These are phyloP conservation scores for Neoboletus subvelutipes DNA, from an alignment of 768 basidiomycete species.

Conservation along the genomic window DNA sequence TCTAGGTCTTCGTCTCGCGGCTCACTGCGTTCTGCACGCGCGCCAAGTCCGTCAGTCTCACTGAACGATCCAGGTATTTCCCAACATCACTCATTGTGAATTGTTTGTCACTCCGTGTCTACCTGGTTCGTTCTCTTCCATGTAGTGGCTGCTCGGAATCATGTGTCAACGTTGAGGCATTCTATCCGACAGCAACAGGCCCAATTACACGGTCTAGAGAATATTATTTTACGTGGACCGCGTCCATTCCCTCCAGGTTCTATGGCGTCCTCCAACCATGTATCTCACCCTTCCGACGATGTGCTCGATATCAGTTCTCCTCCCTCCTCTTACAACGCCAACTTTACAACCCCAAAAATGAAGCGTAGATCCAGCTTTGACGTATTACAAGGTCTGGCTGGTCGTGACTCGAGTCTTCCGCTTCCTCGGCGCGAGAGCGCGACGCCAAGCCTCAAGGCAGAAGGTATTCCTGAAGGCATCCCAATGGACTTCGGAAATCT, in stretches of 20 bases:
- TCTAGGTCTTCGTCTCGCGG: constrained; percentile 52
- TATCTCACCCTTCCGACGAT: constrained; percentile 35
- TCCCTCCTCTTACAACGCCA: constrained; percentile 33
- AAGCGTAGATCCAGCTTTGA: constrained; percentile 72
- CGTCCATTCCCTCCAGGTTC: constrained; percentile 52
- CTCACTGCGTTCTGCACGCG: constrained; percentile 47
- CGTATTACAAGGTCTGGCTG: constrained; percentile 65
- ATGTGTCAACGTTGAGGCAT: constrained; percentile 80
- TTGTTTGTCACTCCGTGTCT: constrained; percentile 19
- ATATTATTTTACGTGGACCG: constrained; percentile 62
- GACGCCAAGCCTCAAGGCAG: constrained; percentile 38
- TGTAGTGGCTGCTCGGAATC: constrained; percentile 71
- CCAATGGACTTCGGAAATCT: constrained; percentile 54
- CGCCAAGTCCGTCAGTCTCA: constrained; percentile 54
- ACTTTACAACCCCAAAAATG: constrained; percentile 45
- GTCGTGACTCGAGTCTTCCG: constrained; percentile 73
- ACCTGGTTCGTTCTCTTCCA: constrained; percentile 29
- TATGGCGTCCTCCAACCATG: constrained; percentile 40
- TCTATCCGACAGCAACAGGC: constrained; percentile 83
- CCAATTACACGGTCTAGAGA: constrained; percentile 70
- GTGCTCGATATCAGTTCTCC: constrained; percentile 33
- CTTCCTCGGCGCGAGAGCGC: constrained; percentile 58
- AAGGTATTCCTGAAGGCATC: constrained; percentile 71
- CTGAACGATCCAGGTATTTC: constrained; percentile 67
- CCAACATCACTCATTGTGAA: constrained; percentile 23